Conservation (phyloP, 176 grass and related monocot species). For the Aegilops tauschii region DNA sequence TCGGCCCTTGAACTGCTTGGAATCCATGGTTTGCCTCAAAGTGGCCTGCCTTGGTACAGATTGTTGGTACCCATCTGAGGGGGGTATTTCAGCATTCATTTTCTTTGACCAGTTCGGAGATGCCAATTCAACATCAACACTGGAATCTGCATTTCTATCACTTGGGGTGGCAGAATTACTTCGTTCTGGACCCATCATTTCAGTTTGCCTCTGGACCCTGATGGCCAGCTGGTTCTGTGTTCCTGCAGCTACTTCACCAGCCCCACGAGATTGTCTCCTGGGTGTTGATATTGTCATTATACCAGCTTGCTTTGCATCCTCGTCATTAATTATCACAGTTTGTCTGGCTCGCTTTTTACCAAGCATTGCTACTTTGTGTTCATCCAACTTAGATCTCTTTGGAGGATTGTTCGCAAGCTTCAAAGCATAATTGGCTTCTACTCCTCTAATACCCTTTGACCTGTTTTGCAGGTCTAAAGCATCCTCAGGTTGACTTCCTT, state of each 20-base stretch:
- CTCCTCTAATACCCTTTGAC: slow-evolving; percentile 63
- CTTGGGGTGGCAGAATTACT: slow-evolving; percentile 41
- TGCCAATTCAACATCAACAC: slow-evolving; percentile 56
- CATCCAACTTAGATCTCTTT: slow-evolving; percentile 80
- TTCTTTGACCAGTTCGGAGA: slow-evolving; percentile 42
- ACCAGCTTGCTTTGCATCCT: slow-evolving; percentile 89
- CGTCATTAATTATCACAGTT: slow-evolving; percentile 88
- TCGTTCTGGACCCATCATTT: slow-evolving; percentile 48
- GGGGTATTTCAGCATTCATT: slow-evolving; percentile 47
- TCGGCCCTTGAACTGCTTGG: slow-evolving; percentile 56
- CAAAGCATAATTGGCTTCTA: slow-evolving; percentile 88
- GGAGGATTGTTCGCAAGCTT: slow-evolving; percentile 76
- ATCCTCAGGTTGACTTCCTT: slow-evolving; percentile 48
- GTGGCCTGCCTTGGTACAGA: slow-evolving; percentile 46
- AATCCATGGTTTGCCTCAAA: slow-evolving; percentile 59
- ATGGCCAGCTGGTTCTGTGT: slow-evolving; percentile 37
- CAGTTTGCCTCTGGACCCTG: slow-evolving; percentile 69
- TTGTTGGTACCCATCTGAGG: slow-evolving; percentile 45
- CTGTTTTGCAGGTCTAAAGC: slow-evolving; percentile 47
- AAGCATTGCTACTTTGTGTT: slow-evolving; percentile 90
- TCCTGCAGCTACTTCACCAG: slow-evolving; percentile 52
- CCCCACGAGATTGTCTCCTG: slow-evolving; percentile 64
- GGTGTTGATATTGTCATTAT: slow-evolving; percentile 80
- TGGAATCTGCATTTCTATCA: slow-evolving; percentile 62
- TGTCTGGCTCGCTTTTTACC: slow-evolving; percentile 92